These are phyloP conservation scores for Gossypium stocksii DNA, from an alignment of 345 rosid species.

Conservation along the genomic window DNA sequence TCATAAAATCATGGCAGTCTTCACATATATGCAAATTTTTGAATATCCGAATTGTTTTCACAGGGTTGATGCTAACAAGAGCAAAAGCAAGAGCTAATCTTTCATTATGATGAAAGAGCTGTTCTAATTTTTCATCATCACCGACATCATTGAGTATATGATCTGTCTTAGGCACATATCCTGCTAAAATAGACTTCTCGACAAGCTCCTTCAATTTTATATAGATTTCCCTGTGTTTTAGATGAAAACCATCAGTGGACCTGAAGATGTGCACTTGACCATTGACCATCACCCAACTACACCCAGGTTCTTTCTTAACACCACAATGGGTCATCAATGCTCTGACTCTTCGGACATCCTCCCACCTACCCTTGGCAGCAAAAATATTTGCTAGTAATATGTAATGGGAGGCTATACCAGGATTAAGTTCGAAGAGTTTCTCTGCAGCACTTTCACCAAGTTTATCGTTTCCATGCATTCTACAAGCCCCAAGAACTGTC, in stretches of 20 bases:
- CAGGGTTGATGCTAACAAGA: constrained; percentile 6
- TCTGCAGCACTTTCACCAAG: constrained; percentile 29
- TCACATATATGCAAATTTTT: constrained; percentile 7
- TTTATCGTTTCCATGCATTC: constrained; percentile 30
- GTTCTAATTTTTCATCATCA: constrained; percentile 2
- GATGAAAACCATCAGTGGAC: constrained; percentile 33
- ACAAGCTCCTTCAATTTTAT: constrained; percentile 9
- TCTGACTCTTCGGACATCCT: constrained; percentile 25
- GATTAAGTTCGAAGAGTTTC: constrained; percentile 39
- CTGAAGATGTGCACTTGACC: constrained; percentile 27
- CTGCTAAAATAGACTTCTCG: constrained; percentile 1
- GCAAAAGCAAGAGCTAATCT: constrained; percentile 13
- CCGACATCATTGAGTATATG: neutral
- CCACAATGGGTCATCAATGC: constrained; percentile 27
- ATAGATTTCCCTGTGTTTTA: constrained; percentile 20
- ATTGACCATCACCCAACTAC: constrained; percentile 33
- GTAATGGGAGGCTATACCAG: constrained; percentile 22
- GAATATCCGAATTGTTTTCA: constrained; percentile 9
- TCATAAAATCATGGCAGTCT: constrained; percentile 13
- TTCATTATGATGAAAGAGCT: constrained; percentile 3
- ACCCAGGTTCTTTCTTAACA: constrained; percentile 33
- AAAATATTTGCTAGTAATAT: constrained; percentile 32
- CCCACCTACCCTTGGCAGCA: constrained; percentile 31
- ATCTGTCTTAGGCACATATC: constrained; percentile 11
- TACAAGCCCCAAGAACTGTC: constrained; percentile 36